A percentile compares a stretch with the other conserved stretches of the same genome.
phyloP scores from a whole-genome alignment of 2,329 filamentous ascomycete species.

The Ophiostoma quercus region DNA sequence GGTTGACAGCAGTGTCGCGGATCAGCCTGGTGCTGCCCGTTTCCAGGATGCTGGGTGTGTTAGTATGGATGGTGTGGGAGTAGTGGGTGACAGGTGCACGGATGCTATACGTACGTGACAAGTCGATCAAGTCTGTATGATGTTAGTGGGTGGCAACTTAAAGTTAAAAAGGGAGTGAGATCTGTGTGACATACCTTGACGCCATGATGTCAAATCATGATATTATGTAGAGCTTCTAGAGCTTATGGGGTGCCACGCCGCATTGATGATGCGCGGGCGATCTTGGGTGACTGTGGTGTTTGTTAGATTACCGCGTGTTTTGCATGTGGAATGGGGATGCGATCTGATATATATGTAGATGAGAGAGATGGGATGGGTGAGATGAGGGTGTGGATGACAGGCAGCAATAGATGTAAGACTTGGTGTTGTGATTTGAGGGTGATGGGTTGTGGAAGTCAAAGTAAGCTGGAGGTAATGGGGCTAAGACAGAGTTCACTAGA shows the following conservation, averaged over 20 bases:
- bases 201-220: conserved; percentile 48
- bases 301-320: not conserved
- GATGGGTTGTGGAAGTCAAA: not conserved
- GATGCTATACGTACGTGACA: conserved; percentile 66
- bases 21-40: conserved; percentile 95
- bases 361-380: not conserved
- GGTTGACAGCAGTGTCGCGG: conserved; percentile 92
- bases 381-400: not conserved
- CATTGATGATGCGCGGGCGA: conserved; percentile 15
- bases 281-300: not conserved
- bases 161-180: not conserved
- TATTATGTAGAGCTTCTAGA: conserved; percentile 19
- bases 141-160: conserved; percentile 27
- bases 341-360: not conserved
- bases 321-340: not conserved
- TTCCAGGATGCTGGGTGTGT: conserved; percentile 60
- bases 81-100: not conserved
- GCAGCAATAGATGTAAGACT: not conserved
- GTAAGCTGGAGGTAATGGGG: not conserved
- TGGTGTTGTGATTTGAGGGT: not conserved
- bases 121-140: conserved; percentile 69
- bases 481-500: not conserved
- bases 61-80: not conserved
- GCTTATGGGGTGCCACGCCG: conserved; percentile 22
- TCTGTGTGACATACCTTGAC: conserved; percentile 44